phyloP scores from a whole-genome alignment of 176 grass and related monocot genomes.

The Rhipidocladum racemiflorum region DNA sequence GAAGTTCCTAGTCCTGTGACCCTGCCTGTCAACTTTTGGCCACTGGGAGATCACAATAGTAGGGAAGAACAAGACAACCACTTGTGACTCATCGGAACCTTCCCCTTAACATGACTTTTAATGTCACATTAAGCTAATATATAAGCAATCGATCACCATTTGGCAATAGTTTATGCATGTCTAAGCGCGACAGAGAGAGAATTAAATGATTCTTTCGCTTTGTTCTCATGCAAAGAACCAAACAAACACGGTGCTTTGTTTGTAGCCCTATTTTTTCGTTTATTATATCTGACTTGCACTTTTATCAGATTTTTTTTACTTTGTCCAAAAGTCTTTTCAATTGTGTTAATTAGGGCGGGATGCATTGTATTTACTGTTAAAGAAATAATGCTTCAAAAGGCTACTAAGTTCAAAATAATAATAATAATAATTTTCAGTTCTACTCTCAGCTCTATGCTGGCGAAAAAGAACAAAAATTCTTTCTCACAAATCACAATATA shows the following conservation, averaged over 20 bases:
- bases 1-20: conserved; percentile 6
- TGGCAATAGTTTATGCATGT: neutral
- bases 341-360: too few relatives aligned
- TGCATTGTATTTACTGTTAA: too few relatives aligned
- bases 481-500: too few relatives aligned
- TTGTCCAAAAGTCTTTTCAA: too few relatives aligned
- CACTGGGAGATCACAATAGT: neutral
- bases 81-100: conserved; percentile 33
- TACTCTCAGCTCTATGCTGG: too few relatives aligned
- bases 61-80: neutral
- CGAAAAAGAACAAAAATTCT: too few relatives aligned
- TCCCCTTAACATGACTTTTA: neutral
- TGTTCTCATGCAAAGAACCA: neutral
- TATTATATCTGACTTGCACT: neutral
- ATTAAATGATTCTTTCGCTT: neutral
- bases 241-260: neutral
- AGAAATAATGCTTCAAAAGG: too few relatives aligned
- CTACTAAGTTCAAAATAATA: too few relatives aligned
- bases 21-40: neutral
- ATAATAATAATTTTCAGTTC: too few relatives aligned
- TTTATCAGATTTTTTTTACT: neutral
- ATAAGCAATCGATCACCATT: neutral
- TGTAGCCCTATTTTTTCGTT: neutral
- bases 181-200: neutral
- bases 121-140: neutral